These are phyloP conservation scores for Lactarius vividus DNA, from an alignment of 768 basidiomycete species.

Conservation along the genomic window DNA sequence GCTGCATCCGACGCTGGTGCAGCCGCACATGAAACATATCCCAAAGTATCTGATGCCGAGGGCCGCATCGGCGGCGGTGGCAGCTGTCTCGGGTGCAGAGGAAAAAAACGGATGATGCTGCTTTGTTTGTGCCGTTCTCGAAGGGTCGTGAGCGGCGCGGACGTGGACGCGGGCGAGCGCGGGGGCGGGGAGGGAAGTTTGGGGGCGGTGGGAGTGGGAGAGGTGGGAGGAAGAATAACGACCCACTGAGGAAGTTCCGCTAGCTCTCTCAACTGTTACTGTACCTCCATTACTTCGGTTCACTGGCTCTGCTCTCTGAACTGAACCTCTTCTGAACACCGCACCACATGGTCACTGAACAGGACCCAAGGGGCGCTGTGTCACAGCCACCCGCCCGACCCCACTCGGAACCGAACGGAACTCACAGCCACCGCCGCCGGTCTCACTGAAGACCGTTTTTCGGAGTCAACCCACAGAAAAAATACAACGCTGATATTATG, in stretches of 20 bases:
- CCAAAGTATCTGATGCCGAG: slow-evolving; percentile 90
- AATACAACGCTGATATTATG: not conserved
- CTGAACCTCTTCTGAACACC: not conserved
- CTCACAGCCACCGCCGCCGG: not conserved
- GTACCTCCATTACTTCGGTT: not conserved
- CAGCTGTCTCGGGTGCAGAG: slow-evolving; percentile 29
- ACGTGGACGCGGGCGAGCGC: slow-evolving; percentile 53
- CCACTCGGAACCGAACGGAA: not conserved
- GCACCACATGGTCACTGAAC: not conserved
- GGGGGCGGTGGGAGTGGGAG: slow-evolving; percentile 43
- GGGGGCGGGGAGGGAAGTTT: slow-evolving; percentile 45
- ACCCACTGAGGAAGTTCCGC: slow-evolving; percentile 76
- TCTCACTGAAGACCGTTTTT: not conserved
- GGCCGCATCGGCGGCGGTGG: slow-evolving; percentile 54
- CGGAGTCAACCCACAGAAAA: too few relatives aligned
- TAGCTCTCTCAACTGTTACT: slow-evolving; percentile 7
- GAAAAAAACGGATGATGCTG: slow-evolving; percentile 31
- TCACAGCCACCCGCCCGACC: not conserved
- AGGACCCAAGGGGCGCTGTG: not conserved
- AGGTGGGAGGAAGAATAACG: slow-evolving; percentile 56
- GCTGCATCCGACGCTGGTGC: slow-evolving; percentile 83
- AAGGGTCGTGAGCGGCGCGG: slow-evolving; percentile 46
- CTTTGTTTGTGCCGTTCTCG: slow-evolving; percentile 72
- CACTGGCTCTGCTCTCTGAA: not conserved
- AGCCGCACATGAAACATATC: slow-evolving; percentile 94